Evolutionary conservation across 345 rosid species (phyloP).

Genomic region (Aethionema arabicum): DNA sequence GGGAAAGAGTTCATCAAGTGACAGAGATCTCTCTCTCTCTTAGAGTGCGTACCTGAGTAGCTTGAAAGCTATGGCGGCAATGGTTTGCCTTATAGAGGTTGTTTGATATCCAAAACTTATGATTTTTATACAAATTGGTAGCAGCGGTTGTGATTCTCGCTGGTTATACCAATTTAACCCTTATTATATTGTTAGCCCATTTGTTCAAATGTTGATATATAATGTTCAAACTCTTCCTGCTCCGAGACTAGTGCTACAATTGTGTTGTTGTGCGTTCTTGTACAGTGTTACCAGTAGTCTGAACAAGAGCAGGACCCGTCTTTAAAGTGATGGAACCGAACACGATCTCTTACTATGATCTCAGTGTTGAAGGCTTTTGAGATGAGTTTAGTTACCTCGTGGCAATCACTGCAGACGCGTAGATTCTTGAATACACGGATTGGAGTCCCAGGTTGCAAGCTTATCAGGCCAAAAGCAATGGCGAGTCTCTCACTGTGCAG

Average conservation of each 20-base stretch:
- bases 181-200: background rate
- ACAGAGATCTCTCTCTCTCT: slow-evolving; percentile 7
- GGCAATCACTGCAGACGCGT: slow-evolving; percentile 75
- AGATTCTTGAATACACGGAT: slow-evolving; percentile 76
- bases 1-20: slow-evolving; percentile 32
- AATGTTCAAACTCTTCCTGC: background rate
- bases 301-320: slow-evolving; percentile 68
- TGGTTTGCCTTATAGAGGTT: slow-evolving; percentile 17
- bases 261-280: background rate
- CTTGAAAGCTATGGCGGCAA: slow-evolving; percentile 12
- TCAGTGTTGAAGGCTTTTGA: slow-evolving; percentile 60
- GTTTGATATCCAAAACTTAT: slow-evolving; percentile 23
- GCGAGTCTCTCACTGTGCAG: slow-evolving; percentile 86
- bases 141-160: slow-evolving; percentile 22
- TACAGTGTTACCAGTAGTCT: slow-evolving; percentile 64
- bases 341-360: slow-evolving; percentile 74
- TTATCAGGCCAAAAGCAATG: slow-evolving; percentile 68
- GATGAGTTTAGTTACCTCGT: slow-evolving; percentile 60
- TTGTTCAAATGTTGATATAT: background rate
- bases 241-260: background rate
- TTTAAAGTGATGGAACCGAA: slow-evolving; percentile 74
- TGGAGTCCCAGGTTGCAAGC: slow-evolving; percentile 56
- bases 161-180: background rate
- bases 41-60: slow-evolving; percentile 17
- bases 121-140: slow-evolving; percentile 25